Conservation (phyloP, 495 filamentous ascomycete genomes). For the Pyrenula aspistea region DNA sequence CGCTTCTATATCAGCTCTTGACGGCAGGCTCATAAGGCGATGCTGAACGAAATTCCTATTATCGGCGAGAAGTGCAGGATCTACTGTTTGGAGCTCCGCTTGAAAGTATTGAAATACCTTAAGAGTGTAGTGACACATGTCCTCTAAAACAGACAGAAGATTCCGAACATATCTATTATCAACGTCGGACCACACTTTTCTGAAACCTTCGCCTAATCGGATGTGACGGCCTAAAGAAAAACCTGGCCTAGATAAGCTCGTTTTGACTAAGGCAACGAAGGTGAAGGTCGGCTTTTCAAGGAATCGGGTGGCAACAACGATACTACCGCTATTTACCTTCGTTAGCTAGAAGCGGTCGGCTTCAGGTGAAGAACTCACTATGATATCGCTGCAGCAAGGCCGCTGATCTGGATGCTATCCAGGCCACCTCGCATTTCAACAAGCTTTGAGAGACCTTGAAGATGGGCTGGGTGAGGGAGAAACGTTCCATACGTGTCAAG, state of each 20-base stretch:
- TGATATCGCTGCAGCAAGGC: constrained; percentile 19
- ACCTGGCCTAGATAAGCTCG: constrained; percentile 13
- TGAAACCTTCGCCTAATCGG: constrained; percentile 15
- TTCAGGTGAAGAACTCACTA: constrained; percentile 16
- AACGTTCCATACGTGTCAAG: constrained; percentile 28
- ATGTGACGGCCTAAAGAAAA: constrained; percentile 15
- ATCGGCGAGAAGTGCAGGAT: constrained; percentile 17
- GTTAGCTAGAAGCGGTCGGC: background rate
- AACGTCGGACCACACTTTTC: constrained; percentile 15
- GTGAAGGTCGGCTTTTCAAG: constrained; percentile 20
- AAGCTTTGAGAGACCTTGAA: constrained; percentile 23
- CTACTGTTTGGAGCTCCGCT: constrained; percentile 5
- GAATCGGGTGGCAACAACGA: constrained; percentile 19
- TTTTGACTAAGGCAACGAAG: constrained; percentile 20
- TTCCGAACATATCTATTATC: constrained; percentile 18
- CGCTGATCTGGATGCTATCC: constrained; percentile 17
- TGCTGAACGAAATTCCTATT: constrained; percentile 26
- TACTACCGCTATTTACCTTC: constrained; percentile 22
- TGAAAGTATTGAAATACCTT: constrained; percentile 13
- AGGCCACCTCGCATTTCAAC: constrained; percentile 25
- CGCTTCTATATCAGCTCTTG: constrained; percentile 11
- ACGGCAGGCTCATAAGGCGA: constrained; percentile 17
- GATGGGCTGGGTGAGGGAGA: constrained; percentile 24
- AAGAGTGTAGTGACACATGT: constrained; percentile 16
- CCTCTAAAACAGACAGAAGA: constrained; percentile 12